Conservation (phyloP, 768 basidiomycete genomes). For the Tephrocybe sp. region DNA sequence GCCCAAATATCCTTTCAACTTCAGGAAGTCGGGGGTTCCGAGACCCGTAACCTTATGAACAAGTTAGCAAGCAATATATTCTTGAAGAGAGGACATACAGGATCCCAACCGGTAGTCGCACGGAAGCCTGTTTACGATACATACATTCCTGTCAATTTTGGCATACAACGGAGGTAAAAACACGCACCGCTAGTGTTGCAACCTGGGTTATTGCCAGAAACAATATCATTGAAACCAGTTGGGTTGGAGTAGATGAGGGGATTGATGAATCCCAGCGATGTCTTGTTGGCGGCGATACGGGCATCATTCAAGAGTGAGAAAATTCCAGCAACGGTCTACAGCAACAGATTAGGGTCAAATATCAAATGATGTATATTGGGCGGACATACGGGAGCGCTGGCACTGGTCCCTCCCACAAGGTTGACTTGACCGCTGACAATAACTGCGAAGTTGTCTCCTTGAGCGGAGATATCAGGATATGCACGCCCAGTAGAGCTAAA, state of each 20-base stretch:
- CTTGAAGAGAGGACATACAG: slow-evolving; percentile 29
- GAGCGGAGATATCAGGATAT: slow-evolving; percentile 59
- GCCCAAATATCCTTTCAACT: slow-evolving; percentile 34
- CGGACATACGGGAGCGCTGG: slow-evolving; percentile 48
- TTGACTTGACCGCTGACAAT: slow-evolving; percentile 40
- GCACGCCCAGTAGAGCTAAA: slow-evolving; percentile 46
- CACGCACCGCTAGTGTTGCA: slow-evolving; percentile 49
- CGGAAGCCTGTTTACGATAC: slow-evolving; percentile 28
- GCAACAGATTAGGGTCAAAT: neutral
- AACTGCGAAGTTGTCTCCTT: slow-evolving; percentile 54
- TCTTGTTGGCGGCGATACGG: slow-evolving; percentile 41
- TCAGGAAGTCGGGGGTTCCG: slow-evolving; percentile 58
- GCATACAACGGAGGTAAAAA: neutral
- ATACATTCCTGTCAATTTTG: neutral
- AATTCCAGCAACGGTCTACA: slow-evolving; percentile 54
- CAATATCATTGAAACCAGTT: slow-evolving; percentile 55
- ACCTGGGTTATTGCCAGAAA: slow-evolving; percentile 58
- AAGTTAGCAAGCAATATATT: neutral
- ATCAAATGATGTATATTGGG: neutral
- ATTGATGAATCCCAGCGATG: slow-evolving; percentile 58
- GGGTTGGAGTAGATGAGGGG: slow-evolving; percentile 40
- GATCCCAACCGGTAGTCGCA: slow-evolving; percentile 48
- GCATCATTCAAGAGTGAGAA: slow-evolving; percentile 61
- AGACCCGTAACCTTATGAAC: slow-evolving; percentile 49
- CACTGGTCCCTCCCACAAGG: slow-evolving; percentile 54